A percentile compares a stretch with the other conserved stretches of the same genome.
Conservation (phyloP, 306 rosid genomes). For the Myrica gale region DNA sequence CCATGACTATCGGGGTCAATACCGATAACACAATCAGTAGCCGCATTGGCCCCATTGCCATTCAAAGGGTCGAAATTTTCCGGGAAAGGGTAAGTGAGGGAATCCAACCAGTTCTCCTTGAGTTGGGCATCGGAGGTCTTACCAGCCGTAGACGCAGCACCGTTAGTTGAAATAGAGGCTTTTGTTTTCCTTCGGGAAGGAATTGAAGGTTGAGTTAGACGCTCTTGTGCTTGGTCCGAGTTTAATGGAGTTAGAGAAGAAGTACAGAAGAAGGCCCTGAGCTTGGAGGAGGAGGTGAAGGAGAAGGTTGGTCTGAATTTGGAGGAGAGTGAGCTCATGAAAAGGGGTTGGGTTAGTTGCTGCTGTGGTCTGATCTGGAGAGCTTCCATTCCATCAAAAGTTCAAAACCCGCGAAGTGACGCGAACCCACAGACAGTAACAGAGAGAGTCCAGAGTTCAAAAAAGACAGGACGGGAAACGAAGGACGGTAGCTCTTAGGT, state of each 20-base stretch:
- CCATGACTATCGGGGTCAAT: conserved; percentile 84
- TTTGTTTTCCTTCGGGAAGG: conserved; percentile 19
- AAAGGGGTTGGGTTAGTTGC: conserved; percentile 26
- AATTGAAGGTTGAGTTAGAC: conserved; percentile 19
- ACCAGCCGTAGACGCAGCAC: conserved; percentile 8
- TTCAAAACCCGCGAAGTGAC: no score
- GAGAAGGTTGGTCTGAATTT: conserved; percentile 32
- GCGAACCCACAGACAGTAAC: not conserved
- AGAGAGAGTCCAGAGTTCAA: not conserved
- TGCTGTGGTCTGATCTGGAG: conserved; percentile 26
- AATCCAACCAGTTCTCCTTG: conserved; percentile 75
- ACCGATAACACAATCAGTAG: conserved; percentile 61
- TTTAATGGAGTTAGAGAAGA: conserved; percentile 9
- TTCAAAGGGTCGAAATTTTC: conserved; percentile 18
- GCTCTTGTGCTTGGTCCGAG: not conserved
- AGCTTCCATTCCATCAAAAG: conserved; percentile 49
- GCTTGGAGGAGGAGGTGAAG: not conserved
- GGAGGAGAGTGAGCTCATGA: conserved; percentile 39
- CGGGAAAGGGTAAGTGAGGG: conserved; percentile 62
- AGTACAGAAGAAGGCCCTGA: conserved; percentile 43
- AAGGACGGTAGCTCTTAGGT: no score
- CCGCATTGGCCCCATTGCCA: conserved; percentile 28
- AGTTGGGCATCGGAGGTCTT: conserved; percentile 53
- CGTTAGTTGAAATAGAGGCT: conserved; percentile 7
- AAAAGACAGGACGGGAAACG: no score